Evolutionary conservation across 2,329 filamentous ascomycete genomes (phyloP), one percentile per base, ranked within the genome.

Genomic region (Sarocladium strictum): DNA sequence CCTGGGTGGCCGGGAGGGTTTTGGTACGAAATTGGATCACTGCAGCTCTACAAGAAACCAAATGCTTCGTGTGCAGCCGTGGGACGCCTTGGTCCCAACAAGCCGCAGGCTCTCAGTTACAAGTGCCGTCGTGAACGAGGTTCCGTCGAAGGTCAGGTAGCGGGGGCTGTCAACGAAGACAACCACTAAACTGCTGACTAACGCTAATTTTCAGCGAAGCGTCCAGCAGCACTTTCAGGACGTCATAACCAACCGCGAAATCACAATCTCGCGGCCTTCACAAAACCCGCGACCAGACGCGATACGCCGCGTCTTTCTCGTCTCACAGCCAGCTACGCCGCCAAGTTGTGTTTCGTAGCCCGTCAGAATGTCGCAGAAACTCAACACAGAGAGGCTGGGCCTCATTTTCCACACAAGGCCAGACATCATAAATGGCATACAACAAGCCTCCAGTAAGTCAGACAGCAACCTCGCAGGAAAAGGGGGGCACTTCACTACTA

Each of bases 341-440:
- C 17, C 38, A 19, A 43, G 6, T 9, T 43, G 7, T 43, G 3
- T 7, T 38, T 7, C 19, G 38, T 17, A 19, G 38, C 19, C 17
- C 17, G 17, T 14, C 10, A 43, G 14, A 19, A 51, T 51, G 26
- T n/a, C 47, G 17, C 32, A 53, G 40, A 27, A 62, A 72, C 75
- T 84, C 40, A 78, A 83, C 61, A 67, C 65, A 56, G 67, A 80
- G 64, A 76, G 70, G 62, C 69, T 84, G 54, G 69, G 68, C 57
- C 68, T 72, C 55, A 74, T 83, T 59, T 84, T 85, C 63, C 68
- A 76, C 55, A 72, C 77, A 37, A 73, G 80, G 50, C 79, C 79
- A 6, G 80, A 85, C 58, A 78, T 85, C 56, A 62, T 84, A 17
- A 65, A 75, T 12, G 73, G 72, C 55, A 83, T 85, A 61, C 68